Base-by-base conservation (phyloP, 2,329 filamentous ascomycete genomes). In the Microdochium trichocladiopsis region DNA sequence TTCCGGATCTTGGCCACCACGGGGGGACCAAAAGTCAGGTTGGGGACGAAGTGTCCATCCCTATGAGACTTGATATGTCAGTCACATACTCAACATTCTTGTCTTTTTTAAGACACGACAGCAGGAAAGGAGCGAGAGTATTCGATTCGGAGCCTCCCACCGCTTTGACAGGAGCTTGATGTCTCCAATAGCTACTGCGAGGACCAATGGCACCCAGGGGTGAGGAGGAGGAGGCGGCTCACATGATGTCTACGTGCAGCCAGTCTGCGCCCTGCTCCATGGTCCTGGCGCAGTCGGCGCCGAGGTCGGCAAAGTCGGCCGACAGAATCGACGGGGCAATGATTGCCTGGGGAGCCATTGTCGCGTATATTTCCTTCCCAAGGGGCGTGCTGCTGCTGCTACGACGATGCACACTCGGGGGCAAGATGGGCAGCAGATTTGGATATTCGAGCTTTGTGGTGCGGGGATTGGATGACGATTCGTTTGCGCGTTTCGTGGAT, bases 31-130 rank as follows among this genome's bases (percentile, higher is more conserved):
- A 97, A 96, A 48, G 94, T 97, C 71, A 99, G 91, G 74, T 99
- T 99, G 50, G 94, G 94, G 43, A 99, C 94, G 66, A 99, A 99
- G 69, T 99, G 94, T 53, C 94, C 94, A 70, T 99, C 94, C 93
- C 95, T 91, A 60, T 3, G 21, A 51, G 8, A 14, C 28, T 45
- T 6, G 6, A 6, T 8, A 22, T 21, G 41, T 23, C 41, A 21
- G 21, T 18, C 18, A 31, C 22, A 3, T 3, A 45, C 18, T 14
- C n/a, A 6, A 41, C 6, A 14, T 41, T 16, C 36, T 9, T 14
- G 5, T 41, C 36, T 6, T 18, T 6, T 41, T 41, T 41, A 5
- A 11, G 36, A 16, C 6, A 6, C 11, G 36, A 41, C n/a, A 18
- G 36, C 6, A 14, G n/a, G 10, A 18, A 18, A 45, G 18, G 16